These are phyloP conservation scores for Yamadazyma paraphyllophila DNA, from an alignment of 805 yeast genomes.

Conservation along the genomic window DNA sequence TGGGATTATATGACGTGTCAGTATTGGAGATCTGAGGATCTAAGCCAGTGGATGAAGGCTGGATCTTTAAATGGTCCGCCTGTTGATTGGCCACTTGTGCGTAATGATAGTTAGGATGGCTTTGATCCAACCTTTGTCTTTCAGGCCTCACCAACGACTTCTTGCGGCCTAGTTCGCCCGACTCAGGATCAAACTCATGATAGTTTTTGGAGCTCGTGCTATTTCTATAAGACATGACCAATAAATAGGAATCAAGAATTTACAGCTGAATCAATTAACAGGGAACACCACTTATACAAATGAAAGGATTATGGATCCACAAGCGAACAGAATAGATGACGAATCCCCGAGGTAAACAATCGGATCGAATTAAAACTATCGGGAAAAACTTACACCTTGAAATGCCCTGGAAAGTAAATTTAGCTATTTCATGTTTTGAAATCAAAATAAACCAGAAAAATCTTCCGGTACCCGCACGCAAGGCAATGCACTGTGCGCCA, in stretches of 20 bases:
- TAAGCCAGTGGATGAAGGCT: conserved; percentile 50
- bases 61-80: conserved; percentile 57
- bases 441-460: conserved; percentile 1
- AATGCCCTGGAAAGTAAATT: too few relatives aligned
- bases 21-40: conserved; percentile 43
- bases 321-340: too few relatives aligned
- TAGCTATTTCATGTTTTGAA: not conserved
- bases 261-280: too few relatives aligned
- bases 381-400: too few relatives aligned
- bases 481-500: not conserved
- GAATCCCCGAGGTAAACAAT: too few relatives aligned
- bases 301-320: too few relatives aligned
- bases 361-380: too few relatives aligned
- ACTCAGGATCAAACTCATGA: conserved; percentile 42
- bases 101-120: conserved; percentile 76
- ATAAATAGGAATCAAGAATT: too few relatives aligned
- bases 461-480: conserved; percentile 5
- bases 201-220: conserved; percentile 21
- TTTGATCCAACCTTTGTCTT: conserved; percentile 62
- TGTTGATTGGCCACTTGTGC: conserved; percentile 70
- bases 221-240: conserved; percentile 36
- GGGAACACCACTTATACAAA: too few relatives aligned
- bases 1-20: conserved; percentile 5
- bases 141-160: conserved; percentile 83
- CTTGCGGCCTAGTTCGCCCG: conserved; percentile 47